Base-by-base conservation (phyloP, 2,329 filamentous ascomycete genomes). In the Aureobasidium uvarum region DNA sequence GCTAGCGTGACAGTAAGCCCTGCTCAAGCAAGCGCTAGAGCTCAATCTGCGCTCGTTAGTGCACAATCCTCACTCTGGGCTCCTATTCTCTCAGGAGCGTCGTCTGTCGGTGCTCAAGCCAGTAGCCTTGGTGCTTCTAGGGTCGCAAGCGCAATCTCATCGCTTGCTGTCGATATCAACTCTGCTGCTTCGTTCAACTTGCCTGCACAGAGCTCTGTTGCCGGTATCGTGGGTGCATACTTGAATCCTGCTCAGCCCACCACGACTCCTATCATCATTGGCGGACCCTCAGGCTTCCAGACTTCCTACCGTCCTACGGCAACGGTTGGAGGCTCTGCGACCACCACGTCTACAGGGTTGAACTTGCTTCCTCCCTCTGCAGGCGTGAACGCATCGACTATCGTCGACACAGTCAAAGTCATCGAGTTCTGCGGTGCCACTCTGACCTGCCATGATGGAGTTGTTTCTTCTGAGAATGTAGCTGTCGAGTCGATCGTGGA, bases 351-450 rank as follows among this genome's bases (percentile, higher is more conserved):
- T 23, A 45, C 38, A 13, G 31, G 33, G 18, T 20, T 58, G 23
- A 58, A 45, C 54, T 20, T 58, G 39, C 54, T 58, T 33, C 54
- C 54, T n/a, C 54, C 54, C 3, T 58, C 54, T 28, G 38, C 6
- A 6, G 38, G 39, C n/a, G 20, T 10, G 1, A 28, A 58, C 16
- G 33, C 54, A 38, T 38, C 54, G 1, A 39, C 54, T 10, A 8
- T 58, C 2, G 54, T 14, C 3, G 54, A 58, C 2, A 16, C n/a
- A 11, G 54, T 58, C 25, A 58, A 58, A 10, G 16, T 31, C 16
- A 58, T 58, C 18, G 23, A 58, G 25, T 58, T 43, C 18, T 58
- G 54, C 25, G 54, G 39, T 5, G 39, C 38, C 16, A 45, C 45
- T 11, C 8, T 58, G 38, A 58, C 54, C 6, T 58, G 54, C 18